phyloP scores from a whole-genome alignment of 768 basidiomycete species.

The Naematelia aurantialba region DNA sequence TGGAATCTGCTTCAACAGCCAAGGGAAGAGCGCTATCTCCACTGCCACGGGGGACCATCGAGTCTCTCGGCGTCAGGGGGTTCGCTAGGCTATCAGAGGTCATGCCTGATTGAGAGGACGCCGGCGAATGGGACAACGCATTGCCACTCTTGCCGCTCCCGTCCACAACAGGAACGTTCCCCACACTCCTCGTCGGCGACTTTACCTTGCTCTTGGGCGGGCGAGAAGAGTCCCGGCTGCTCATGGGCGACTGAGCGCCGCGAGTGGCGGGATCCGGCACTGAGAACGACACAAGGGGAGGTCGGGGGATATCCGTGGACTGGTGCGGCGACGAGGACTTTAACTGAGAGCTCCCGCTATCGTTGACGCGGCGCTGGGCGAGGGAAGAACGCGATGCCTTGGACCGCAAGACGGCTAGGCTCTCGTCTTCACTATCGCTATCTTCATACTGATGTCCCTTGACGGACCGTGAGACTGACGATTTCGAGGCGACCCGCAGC shows the following conservation, averaged over 20 bases:
- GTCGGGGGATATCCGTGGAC: background rate
- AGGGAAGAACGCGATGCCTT: slow-evolving; percentile 17
- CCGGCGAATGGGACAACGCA: background rate
- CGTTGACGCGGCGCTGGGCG: no score
- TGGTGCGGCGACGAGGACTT: no score
- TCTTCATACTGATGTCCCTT: background rate
- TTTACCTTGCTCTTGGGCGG: background rate
- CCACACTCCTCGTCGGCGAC: slow-evolving; percentile 9
- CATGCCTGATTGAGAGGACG: background rate
- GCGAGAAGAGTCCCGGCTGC: background rate
- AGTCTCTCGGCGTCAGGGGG: background rate
- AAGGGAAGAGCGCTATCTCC: background rate
- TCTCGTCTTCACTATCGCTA: slow-evolving; percentile 20
- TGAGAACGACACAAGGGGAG: background rate
- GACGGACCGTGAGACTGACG: background rate
- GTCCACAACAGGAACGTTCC: slow-evolving; percentile 9
- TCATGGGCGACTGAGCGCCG: no score
- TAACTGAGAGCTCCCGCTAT: no score
- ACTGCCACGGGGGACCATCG: background rate
- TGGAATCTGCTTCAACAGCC: no score
- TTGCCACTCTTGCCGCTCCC: background rate
- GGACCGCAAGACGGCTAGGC: slow-evolving; percentile 12
- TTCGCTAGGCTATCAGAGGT: background rate
- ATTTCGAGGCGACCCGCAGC: background rate
- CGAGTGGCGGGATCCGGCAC: background rate